Conservation (phyloP, 1,139 yeast species). For the Nematodospora anomalae region DNA sequence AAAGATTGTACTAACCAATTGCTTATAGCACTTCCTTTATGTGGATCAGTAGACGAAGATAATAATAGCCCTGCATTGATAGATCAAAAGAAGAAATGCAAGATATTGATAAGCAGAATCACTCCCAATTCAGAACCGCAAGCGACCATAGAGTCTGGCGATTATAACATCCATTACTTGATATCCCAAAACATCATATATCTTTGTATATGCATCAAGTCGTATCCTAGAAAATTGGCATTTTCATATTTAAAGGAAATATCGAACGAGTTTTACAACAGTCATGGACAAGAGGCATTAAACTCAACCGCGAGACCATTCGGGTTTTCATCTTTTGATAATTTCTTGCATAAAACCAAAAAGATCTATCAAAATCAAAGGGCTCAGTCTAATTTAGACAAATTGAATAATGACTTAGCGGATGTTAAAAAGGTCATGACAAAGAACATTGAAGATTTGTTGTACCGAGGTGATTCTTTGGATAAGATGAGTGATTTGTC, state of each 20-base stretch:
- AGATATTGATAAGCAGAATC: conserved; percentile 72
- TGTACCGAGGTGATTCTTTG: conserved; percentile 91
- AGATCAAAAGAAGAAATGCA: conserved; percentile 85
- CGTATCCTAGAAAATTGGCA: conserved; percentile 86
- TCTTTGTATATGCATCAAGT: conserved; percentile 70
- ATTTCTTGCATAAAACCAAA: conserved; percentile 81
- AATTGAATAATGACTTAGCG: conserved; percentile 79
- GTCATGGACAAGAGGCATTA: conserved; percentile 73
- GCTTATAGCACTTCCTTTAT: conserved; percentile 70
- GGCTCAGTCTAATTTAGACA: conserved; percentile 85
- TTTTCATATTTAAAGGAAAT: conserved; percentile 84
- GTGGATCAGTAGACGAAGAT: conserved; percentile 92
- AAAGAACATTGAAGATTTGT: conserved; percentile 88
- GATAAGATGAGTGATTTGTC: conserved; percentile 93
- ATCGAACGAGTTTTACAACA: conserved; percentile 75
- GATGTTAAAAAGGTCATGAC: conserved; percentile 96
- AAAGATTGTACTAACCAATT: conserved; percentile 3
- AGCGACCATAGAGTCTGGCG: conserved; percentile 82
- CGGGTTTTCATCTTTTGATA: conserved; percentile 84
- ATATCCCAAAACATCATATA: conserved; percentile 66
- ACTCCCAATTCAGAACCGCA: conserved; percentile 80
- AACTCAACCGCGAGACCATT: conserved; percentile 72
- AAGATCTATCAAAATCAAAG: conserved; percentile 88
- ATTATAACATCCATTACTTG: conserved; percentile 74
- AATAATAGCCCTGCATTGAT: conserved; percentile 42